Evolutionary conservation across 2,329 filamentous ascomycete species (phyloP).

Genomic region (Arthrinium phaeospermum): DNA sequence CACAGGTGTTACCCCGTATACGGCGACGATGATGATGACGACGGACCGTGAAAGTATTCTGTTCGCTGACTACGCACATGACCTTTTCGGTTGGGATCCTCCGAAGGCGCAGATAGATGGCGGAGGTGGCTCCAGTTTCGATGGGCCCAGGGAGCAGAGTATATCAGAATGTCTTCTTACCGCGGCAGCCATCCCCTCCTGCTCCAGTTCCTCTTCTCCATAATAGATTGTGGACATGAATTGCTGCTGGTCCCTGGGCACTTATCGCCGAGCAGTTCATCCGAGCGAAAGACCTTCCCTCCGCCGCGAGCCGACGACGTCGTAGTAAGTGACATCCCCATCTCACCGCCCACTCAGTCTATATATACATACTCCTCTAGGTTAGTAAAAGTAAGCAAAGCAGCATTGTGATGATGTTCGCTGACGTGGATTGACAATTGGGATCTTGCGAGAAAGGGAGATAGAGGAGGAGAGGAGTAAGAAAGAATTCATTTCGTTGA

Average conservation of each 20-base stretch:
- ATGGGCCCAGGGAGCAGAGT: neutral
- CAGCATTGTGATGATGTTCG: neutral
- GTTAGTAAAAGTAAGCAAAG: neutral
- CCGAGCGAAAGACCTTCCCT: neutral
- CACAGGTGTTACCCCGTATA: neutral
- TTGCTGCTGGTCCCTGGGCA: neutral
- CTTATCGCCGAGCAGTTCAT: neutral
- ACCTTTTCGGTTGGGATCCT: neutral
- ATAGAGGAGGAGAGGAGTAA: neutral
- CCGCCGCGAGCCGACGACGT: neutral
- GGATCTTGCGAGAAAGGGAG: neutral
- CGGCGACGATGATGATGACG: too few species aligned
- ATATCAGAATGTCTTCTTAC: neutral
- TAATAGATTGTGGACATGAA: neutral
- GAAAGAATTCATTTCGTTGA: neutral
- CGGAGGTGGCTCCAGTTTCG: neutral
- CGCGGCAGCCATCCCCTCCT: too few species aligned
- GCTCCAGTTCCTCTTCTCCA: neutral
- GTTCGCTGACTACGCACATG: neutral
- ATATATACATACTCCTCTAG: neutral
- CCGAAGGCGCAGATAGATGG: neutral
- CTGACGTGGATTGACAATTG: constrained; percentile 1
- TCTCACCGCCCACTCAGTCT: neutral
- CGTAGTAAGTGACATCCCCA: neutral
- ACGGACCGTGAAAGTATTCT: neutral